These are phyloP conservation scores for Seminavis robusta DNA, from an alignment of 108 stramenopile species.

Conservation along the genomic window DNA sequence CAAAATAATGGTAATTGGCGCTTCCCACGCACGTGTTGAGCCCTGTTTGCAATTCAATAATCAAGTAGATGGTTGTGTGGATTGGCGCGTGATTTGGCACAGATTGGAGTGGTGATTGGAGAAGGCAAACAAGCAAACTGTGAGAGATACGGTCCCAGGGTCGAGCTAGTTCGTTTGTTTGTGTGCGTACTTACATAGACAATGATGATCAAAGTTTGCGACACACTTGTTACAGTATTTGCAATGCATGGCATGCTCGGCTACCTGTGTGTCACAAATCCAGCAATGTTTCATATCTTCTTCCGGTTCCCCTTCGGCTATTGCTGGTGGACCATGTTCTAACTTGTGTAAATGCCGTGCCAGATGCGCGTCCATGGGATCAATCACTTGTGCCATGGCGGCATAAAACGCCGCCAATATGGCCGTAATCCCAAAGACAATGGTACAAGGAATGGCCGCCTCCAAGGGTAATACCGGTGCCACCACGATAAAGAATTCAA, in stretches of 20 bases:
- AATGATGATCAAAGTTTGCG: constrained; percentile 92
- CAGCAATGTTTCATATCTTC: constrained; percentile 81
- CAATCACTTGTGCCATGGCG: constrained; percentile 32
- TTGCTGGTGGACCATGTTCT: too few relatives aligned
- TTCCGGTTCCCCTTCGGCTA: neutral
- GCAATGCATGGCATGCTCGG: constrained; percentile 85
- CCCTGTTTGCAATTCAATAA: constrained; percentile 55
- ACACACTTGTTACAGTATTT: constrained; percentile 95
- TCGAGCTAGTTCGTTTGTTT: too few relatives aligned
- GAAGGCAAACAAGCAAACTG: neutral
- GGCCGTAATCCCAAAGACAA: too few relatives aligned
- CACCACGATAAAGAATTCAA: constrained; percentile 61
- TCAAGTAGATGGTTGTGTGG: neutral
- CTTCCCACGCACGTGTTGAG: constrained; percentile 88
- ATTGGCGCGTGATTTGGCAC: too few relatives aligned
- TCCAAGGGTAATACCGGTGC: constrained; percentile 59
- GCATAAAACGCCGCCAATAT: too few relatives aligned
- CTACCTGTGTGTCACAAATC: constrained; percentile 76
- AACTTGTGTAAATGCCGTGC: constrained; percentile 29
- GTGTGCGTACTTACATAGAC: constrained; percentile 74
- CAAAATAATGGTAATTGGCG: constrained; percentile 79
- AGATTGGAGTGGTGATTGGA: neutral
- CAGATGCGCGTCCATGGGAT: constrained; percentile 62
- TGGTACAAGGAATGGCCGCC: constrained; percentile 56
- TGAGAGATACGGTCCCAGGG: too few relatives aligned